phyloP scores from a whole-genome alignment of 257 asterid species.

The Primulina tabacum region DNA sequence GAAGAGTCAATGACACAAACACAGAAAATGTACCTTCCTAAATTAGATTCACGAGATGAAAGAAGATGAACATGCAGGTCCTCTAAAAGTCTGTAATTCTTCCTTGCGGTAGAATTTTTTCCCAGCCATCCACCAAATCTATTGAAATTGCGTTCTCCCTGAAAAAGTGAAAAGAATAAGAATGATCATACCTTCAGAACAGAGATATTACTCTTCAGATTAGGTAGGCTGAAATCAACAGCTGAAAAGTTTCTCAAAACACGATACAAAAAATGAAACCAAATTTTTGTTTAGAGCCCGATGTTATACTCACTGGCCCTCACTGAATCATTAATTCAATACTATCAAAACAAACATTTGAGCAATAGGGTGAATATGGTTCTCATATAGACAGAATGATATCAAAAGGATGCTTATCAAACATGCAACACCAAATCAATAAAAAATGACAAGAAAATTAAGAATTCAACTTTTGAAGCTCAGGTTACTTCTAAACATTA shows the following conservation, averaged over 20 bases:
- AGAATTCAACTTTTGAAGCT: neutral
- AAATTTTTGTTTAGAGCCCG: neutral
- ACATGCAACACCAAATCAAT: too few species aligned
- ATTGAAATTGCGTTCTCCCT: conserved; percentile 95
- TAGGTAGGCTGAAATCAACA: conserved; percentile 12
- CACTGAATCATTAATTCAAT: conserved; percentile 1
- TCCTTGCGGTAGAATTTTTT: conserved; percentile 86
- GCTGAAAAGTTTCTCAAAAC: conserved; percentile 5
- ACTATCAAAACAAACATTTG: neutral
- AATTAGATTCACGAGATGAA: conserved; percentile 75
- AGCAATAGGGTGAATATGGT: neutral
- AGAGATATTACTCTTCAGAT: neutral
- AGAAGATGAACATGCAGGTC: conserved; percentile 91
- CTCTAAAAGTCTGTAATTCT: conserved; percentile 83
- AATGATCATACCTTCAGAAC: conserved; percentile 1
- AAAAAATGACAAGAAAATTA: neutral
- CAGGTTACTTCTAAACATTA: neutral
- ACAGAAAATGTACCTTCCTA: conserved; percentile 64
- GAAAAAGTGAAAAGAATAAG: conserved; percentile 24
- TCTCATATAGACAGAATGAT: neutral
- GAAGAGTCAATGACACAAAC: conserved; percentile 1
- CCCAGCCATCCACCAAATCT: conserved; percentile 99
- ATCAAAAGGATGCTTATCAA: neutral
- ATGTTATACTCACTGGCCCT: neutral
- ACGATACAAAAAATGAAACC: neutral